These are phyloP conservation scores for Diospyros kaki DNA, from an alignment of 148 eudicot species.

Conservation along the genomic window DNA sequence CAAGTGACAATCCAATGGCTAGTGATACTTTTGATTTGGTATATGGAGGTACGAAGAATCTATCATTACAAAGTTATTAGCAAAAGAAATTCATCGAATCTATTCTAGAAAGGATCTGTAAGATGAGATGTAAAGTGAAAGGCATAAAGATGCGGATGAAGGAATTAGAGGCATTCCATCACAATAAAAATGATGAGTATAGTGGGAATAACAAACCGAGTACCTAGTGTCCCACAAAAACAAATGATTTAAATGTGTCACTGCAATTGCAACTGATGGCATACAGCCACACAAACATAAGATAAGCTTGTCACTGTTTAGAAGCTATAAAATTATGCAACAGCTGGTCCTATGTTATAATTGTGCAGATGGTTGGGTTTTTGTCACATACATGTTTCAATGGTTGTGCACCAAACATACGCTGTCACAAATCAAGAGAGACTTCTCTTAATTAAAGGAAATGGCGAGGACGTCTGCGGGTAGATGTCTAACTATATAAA, in stretches of 20 bases:
- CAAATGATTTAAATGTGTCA: neutral
- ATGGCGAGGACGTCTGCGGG: neutral
- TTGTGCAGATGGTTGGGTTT: neutral
- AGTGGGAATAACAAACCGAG: neutral
- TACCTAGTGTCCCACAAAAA: neutral
- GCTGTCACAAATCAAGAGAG: neutral
- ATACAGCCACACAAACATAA: neutral
- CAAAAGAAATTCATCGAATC: neutral
- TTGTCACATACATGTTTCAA: neutral
- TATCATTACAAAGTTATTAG: neutral
- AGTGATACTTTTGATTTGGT: neutral
- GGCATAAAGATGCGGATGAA: neutral
- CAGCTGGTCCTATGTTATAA: neutral
- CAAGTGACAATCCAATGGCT: neutral
- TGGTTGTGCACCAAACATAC: neutral
- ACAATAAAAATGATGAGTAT: neutral
- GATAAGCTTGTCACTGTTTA: neutral
- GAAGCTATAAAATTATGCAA: neutral
- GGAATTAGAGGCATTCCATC: neutral
- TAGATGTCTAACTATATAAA: neutral
- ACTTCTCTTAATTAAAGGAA: neutral
- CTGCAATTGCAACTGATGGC: neutral
- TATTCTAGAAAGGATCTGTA: neutral
- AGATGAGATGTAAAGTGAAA: conserved; percentile 4
- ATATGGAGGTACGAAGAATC: neutral